These are phyloP conservation scores for Colletotrichum lupini DNA, from an alignment of 2,329 filamentous ascomycete genomes.

Conservation along the genomic window DNA sequence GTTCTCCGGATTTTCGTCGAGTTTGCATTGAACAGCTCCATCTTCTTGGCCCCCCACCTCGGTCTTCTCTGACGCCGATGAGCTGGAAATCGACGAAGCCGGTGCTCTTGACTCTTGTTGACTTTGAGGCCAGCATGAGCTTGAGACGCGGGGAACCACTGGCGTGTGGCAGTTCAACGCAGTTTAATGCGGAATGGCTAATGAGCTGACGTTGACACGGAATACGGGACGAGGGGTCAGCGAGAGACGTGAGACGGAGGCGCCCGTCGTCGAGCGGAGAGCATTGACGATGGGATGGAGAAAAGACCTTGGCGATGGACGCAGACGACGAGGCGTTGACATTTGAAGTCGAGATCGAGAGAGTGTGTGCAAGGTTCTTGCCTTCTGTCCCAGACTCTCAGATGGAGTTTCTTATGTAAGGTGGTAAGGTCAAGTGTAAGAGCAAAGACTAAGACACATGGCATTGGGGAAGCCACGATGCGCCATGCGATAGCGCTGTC, in stretches of 20 bases:
- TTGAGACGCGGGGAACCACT: slow-evolving; percentile 26
- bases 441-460: neutral
- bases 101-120: slow-evolving; percentile 22
- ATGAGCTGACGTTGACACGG: slow-evolving; percentile 22
- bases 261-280: slow-evolving; percentile 19
- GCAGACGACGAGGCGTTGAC: neutral
- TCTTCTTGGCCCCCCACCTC: slow-evolving; percentile 6
- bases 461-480: neutral
- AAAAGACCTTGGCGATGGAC: slow-evolving; percentile 2
- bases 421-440: neutral
- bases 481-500: neutral
- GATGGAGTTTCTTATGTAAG: neutral
- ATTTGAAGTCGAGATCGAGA: slow-evolving; percentile 5
- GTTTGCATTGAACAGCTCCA: neutral
- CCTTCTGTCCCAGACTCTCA: neutral
- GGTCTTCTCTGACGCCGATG: slow-evolving; percentile 8
- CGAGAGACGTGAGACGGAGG: slow-evolving; percentile 12
- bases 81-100: slow-evolving; percentile 16
- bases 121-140: slow-evolving; percentile 21
- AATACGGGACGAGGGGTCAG: slow-evolving; percentile 17
- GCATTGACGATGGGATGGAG: slow-evolving; percentile 17
- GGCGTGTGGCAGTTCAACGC: slow-evolving; percentile 2
- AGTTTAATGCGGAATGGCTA: slow-evolving; percentile 13
- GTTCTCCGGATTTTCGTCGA: neutral
- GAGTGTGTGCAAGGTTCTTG: neutral